Percentiles rank a stretch among this genome's conserved stretches.
These are phyloP conservation scores for Metschnikowia colocasiae DNA, from an alignment of 805 yeast genomes.

Conservation along the genomic window DNA sequence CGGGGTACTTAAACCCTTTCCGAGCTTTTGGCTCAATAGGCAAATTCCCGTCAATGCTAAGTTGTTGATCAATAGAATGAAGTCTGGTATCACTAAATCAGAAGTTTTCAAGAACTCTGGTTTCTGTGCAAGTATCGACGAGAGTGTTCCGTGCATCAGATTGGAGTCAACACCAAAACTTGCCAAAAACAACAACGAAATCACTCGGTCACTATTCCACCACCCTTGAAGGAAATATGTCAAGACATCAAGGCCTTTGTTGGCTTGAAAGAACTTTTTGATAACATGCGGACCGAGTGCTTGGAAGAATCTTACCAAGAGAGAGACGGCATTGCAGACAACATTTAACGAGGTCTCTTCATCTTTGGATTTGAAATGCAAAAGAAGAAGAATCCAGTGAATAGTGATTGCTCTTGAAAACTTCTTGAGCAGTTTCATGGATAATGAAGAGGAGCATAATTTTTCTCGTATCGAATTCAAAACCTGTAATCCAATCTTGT, in stretches of 20 bases:
- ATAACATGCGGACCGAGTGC: constrained; percentile 45
- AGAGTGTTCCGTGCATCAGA: not conserved
- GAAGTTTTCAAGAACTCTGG: constrained; percentile 6
- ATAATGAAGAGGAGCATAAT: constrained; percentile 38
- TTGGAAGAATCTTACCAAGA: constrained; percentile 49
- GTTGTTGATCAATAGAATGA: constrained; percentile 35
- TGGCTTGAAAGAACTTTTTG: constrained; percentile 44
- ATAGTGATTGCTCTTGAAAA: constrained; percentile 54
- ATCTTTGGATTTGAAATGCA: constrained; percentile 31
- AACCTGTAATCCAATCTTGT: constrained; percentile 33
- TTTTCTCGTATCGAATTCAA: constrained; percentile 33
- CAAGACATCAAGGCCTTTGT: constrained; percentile 49
- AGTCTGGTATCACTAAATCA: constrained; percentile 40
- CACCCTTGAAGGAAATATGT: constrained; percentile 42
- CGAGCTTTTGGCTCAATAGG: constrained; percentile 26
- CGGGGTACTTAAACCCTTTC: constrained; percentile 33
- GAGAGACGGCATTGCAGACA: constrained; percentile 35
- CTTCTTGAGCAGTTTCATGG: constrained; percentile 39
- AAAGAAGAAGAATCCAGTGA: constrained; percentile 59
- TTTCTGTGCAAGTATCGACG: not conserved
- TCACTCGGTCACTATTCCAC: constrained; percentile 48
- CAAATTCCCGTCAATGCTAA: constrained; percentile 32
- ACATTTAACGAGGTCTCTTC: constrained; percentile 28
- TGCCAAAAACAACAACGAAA: constrained; percentile 41
- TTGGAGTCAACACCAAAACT: constrained; percentile 40